Base-by-base conservation (phyloP, 2,329 filamentous ascomycete species). In the Fusarium equiseti region DNA sequence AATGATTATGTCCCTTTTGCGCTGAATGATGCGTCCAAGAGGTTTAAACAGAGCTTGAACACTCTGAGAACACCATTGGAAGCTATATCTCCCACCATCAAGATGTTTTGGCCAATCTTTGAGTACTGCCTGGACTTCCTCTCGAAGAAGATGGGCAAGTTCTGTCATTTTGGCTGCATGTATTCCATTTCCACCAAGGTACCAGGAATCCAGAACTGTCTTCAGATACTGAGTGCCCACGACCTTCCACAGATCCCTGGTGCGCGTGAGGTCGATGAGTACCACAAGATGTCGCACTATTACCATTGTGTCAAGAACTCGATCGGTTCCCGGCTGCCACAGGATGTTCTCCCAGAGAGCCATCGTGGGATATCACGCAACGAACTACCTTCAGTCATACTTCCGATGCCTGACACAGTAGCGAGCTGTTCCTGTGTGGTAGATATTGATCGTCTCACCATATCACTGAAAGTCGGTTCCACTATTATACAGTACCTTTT, bases 1-100 rank as follows among this genome's bases (percentile, higher is more conserved):
- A 13, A 62, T 9, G 59, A 62, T 6, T 62, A 61, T 4, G 56
- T 62, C 2, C 59, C 59, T 0, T 62, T 62, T 15, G 59, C 56
- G 3, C 13, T 62, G 0, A 62, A 62, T 12, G 59, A 61, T 3
- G 22, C 32, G 1, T 60, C 45, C 1, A 62, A 16, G 18, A 62
- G 8, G 6, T 62, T 61, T 18, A 13, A n/a, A 13, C 55, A 61
- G 7, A 15, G 16, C 4, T 31, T 60, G 1, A 31, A 60, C 6
- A 10, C 45, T 6, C 8, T 51, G 8, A 24, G 8, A 38, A 44
- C 24, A 2, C 59, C 59, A 0, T 3, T 61, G 12, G 32, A 24
- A 8, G 32, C 57, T 0, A n/a, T 61, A 1, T 61, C 59, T 0
- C 59, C 59, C 4, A 61, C 43, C 1, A 59, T 61, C 5, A 29